Base-by-base conservation (phyloP, 2,329 filamentous ascomycete genomes). In the Harringtonia aguacate region DNA sequence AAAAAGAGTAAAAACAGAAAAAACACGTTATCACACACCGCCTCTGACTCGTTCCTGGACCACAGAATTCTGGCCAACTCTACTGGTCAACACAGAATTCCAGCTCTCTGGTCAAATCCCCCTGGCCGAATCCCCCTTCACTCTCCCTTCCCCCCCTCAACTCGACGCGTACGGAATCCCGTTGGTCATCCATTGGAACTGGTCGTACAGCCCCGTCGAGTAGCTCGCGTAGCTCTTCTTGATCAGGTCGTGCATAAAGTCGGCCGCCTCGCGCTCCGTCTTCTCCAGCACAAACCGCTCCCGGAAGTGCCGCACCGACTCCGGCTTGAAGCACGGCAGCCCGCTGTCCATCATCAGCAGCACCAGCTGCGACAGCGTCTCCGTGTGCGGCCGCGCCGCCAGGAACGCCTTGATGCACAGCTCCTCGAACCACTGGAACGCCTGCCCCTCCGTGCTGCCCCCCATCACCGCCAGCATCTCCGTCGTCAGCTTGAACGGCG, bases 381-480 rank as follows among this genome's bases (percentile, higher is more conserved):
- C 85, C 49, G 82, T 82, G 61, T 97, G 86, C 52, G 85, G 88
- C 12, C 92, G 75, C 33, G 80, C 81, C 5, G 89, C 90, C 35
- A 98, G 70, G 72, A 95, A 99, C 1, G 89, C 83, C 67, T 98
- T 98, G 60, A 98, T 76, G 56, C 87, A 94, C 33, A 99, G 75
- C 60, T 95, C 90, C 65, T 98, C 92, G 56, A 99, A 99, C 77
- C 86, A 92, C 52, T 82, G 82, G 70, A 94, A 99, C 14, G 87
- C 73, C 62, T 97, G 90, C 42, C 89, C 85, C 35, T 84, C 80
- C 4, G 79, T 83, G 44, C 74, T 81, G 47, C 89, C 89, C 43
- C 92, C 90, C 90, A 99, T 97, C 55, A 99, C 92, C n/a, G 89
- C 86, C 47, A 98, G 76, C 94, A 98, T 98, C 61, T 99, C 92